These are phyloP conservation scores for Posidonia oceanica DNA, from an alignment of 116 monocot genomes.

Conservation along the genomic window DNA sequence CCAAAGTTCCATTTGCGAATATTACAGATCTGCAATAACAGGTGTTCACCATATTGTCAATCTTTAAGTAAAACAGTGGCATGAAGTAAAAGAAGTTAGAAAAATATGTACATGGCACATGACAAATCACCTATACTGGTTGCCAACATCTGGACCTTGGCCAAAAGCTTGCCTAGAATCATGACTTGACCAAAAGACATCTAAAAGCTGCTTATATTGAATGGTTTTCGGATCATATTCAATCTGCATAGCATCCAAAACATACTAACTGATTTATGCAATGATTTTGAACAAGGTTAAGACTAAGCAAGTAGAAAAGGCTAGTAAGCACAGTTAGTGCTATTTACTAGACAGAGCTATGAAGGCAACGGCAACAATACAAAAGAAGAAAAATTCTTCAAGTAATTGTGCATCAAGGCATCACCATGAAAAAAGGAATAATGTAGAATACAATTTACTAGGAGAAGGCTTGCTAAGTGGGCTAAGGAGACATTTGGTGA, in stretches of 20 bases:
- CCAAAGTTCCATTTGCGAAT: slow-evolving; percentile 72
- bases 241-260: slow-evolving; percentile 26
- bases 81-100: neutral
- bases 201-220: slow-evolving; percentile 76
- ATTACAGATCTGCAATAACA: slow-evolving; percentile 71
- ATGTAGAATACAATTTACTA: too few relatives aligned
- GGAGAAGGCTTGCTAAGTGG: too few relatives aligned
- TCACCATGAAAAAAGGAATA: too few relatives aligned
- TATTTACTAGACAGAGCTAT: too few relatives aligned
- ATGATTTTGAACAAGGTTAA: too few relatives aligned
- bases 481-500: too few relatives aligned
- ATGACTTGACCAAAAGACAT: slow-evolving; percentile 90
- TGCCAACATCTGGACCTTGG: slow-evolving; percentile 92
- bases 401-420: too few relatives aligned
- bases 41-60: neutral
- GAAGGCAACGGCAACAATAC: too few relatives aligned
- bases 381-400: too few relatives aligned
- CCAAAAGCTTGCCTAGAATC: slow-evolving; percentile 87
- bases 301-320: too few relatives aligned
- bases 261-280: too few relatives aligned
- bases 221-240: slow-evolving; percentile 76
- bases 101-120: neutral
- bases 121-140: slow-evolving; percentile 63
- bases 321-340: too few relatives aligned
- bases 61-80: neutral